These are phyloP conservation scores for Xylaria sp. DNA, from an alignment of 2,329 filamentous ascomycete species.

Conservation along the genomic window DNA sequence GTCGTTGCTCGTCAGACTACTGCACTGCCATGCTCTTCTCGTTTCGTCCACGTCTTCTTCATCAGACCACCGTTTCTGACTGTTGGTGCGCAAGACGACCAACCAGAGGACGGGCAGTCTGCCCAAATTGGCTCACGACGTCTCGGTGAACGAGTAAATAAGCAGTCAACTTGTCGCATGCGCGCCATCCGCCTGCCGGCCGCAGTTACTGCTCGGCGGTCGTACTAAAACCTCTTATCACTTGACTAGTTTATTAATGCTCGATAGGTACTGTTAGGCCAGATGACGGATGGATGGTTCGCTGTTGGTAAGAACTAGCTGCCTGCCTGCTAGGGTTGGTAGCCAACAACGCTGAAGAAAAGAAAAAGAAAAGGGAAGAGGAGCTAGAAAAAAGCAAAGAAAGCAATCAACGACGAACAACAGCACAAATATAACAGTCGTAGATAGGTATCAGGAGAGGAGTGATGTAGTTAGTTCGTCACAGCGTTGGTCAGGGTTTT, in stretches of 20 bases:
- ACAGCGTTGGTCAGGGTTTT: constrained; percentile 5
- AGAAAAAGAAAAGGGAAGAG: constrained; percentile 9
- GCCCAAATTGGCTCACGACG: constrained; percentile 25
- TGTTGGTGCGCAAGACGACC: constrained; percentile 12
- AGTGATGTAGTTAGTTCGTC: neutral
- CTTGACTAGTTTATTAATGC: constrained; percentile 16
- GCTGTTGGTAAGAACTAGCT: constrained; percentile 3
- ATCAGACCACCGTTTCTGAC: constrained; percentile 23
- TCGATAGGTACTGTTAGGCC: neutral
- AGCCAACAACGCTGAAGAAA: neutral
- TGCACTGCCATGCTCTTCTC: constrained; percentile 29
- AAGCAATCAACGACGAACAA: constrained; percentile 16
- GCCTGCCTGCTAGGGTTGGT: neutral
- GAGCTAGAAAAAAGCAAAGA: neutral
- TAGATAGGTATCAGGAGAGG: neutral
- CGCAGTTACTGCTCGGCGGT: constrained; percentile 4
- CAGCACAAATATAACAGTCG: neutral
- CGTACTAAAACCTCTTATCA: constrained; percentile 27
- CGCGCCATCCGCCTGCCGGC: constrained; percentile 27
- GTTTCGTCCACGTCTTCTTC: constrained; percentile 28
- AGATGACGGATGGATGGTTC: neutral
- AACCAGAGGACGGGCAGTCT: neutral
- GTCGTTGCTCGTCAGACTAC: neutral
- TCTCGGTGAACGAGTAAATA: constrained; percentile 33
- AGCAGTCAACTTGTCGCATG: constrained; percentile 18